phyloP scores from a whole-genome alignment of 2,329 filamentous ascomycete species.

The Fusarium marasasianum region DNA sequence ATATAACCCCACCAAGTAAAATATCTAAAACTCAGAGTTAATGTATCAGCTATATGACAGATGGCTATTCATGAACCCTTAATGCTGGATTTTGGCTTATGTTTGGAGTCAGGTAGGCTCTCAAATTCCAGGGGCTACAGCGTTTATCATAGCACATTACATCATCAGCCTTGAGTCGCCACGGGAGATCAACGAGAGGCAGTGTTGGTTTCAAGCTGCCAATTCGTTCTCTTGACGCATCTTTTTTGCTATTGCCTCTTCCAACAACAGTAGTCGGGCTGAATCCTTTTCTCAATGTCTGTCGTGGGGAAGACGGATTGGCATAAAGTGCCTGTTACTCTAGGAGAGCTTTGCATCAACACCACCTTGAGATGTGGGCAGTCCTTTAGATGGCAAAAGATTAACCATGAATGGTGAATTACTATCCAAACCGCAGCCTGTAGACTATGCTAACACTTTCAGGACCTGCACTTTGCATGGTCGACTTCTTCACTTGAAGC shows the following conservation, averaged over 20 bases:
- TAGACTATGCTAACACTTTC: constrained; percentile 7
- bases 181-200: constrained; percentile 1
- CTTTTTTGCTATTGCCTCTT: not conserved
- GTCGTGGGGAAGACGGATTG: constrained; percentile 73
- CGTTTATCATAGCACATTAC: constrained; percentile 2
- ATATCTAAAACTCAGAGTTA: not conserved
- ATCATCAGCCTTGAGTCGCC: constrained; percentile 14
- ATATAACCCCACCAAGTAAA: not conserved
- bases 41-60: not conserved
- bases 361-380: constrained; percentile 95
- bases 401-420: constrained; percentile 81
- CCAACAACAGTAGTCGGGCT: not conserved
- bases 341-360: constrained; percentile 91
- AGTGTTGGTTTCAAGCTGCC: not conserved
- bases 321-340: constrained; percentile 83
- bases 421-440: not conserved
- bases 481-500: constrained; percentile 83
- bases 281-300: constrained; percentile 44
- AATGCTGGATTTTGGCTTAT: not conserved
- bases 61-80: not conserved
- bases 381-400: constrained; percentile 94
- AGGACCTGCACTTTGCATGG: constrained; percentile 87
- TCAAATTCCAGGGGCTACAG: constrained; percentile 1
- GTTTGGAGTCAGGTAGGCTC: not conserved
- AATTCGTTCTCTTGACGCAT: not conserved